Conservation (phyloP, 441 rosid species). For the Arabidopsis hybrid region DNA sequence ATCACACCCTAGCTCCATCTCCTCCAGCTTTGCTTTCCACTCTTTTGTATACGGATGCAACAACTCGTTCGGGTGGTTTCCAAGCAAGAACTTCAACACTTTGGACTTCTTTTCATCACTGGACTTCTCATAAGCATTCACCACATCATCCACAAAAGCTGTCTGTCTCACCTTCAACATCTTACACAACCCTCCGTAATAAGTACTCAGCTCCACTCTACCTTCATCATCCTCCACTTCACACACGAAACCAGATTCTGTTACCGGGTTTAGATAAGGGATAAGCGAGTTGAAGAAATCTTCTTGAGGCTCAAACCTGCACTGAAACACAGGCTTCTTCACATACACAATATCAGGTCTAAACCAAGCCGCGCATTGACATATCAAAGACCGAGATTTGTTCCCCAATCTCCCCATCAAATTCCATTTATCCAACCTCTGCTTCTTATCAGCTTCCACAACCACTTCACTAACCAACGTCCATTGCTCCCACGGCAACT, state of each 20-base stretch:
- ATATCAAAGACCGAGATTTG: conserved; percentile 64
- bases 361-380: conserved; percentile 89
- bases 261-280: conserved; percentile 72
- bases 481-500: conserved; percentile 94
- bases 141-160: conserved; percentile 94
- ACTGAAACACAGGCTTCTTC: conserved; percentile 87
- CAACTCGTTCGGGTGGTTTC: conserved; percentile 71
- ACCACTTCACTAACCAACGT: conserved; percentile 83
- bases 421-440: conserved; percentile 92
- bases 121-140: conserved; percentile 78
- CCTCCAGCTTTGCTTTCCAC: conserved; percentile 95
- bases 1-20: conserved; percentile 93
- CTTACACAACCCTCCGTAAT: conserved; percentile 87
- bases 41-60: conserved; percentile 94
- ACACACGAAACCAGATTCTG: conserved; percentile 61
- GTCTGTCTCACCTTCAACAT: conserved; percentile 78
- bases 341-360: conserved; percentile 91
- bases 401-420: conserved; percentile 94
- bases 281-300: conserved; percentile 64
- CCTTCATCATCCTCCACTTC: conserved; percentile 74
- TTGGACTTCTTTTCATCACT: conserved; percentile 74
- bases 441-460: conserved; percentile 66
- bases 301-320: conserved; percentile 88
- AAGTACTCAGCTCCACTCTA: conserved; percentile 65
- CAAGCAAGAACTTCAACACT: conserved; percentile 80